Evolutionary conservation across 805 yeast species (phyloP).

Genomic region (Pichia californica): DNA sequence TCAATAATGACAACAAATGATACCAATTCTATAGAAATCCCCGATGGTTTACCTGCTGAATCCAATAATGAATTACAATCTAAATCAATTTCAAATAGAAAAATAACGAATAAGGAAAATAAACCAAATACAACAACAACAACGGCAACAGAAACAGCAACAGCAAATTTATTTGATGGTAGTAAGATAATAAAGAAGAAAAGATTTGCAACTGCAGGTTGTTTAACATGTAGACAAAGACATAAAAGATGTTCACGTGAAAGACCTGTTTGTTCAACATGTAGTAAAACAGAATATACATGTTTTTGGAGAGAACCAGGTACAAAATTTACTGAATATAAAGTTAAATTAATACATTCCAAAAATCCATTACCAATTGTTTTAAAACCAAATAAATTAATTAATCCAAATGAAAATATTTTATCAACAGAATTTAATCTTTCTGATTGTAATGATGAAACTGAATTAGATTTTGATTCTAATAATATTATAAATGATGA

Average conservation of each 20-base stretch:
- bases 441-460: not conserved
- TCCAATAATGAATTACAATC: no score
- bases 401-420: not conserved
- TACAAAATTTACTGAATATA: conserved; percentile 6
- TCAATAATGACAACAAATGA: no score
- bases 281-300: conserved; percentile 7
- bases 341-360: not conserved
- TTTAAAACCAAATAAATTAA: conserved; percentile 1
- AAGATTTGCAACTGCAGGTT: conserved; percentile 26
- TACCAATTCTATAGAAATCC: no score
- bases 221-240: conserved; percentile 37
- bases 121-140: not conserved
- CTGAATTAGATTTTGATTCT: not conserved
- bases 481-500: not conserved
- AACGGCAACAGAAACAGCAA: not conserved
- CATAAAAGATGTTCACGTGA: conserved; percentile 35
- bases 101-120: no score
- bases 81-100: no score
- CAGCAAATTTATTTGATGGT: no score
- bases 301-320: conserved; percentile 10
- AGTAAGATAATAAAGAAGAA: not conserved
- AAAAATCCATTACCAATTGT: not conserved
- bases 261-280: conserved; percentile 20
- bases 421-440: not conserved
- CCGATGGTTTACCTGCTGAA: no score